Evolutionary conservation across 148 eudicot genomes (phyloP).

Genomic region (Chenopodium album): DNA sequence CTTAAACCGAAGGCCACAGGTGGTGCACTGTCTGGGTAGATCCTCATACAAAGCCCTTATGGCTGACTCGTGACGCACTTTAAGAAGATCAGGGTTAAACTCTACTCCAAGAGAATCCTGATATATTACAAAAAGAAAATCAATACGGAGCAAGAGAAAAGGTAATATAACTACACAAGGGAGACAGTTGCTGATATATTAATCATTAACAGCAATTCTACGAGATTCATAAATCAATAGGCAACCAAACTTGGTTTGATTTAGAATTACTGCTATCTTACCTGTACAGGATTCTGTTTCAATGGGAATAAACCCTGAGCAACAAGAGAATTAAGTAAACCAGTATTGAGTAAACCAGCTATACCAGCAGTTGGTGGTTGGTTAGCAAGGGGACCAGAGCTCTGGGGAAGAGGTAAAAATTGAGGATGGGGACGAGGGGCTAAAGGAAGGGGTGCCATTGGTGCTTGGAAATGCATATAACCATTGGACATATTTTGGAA

Average conservation of each 20-base stretch:
- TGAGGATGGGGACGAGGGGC: constrained; percentile 50
- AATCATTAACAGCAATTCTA: not conserved
- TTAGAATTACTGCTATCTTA: constrained; percentile 27
- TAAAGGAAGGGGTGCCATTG: constrained; percentile 39
- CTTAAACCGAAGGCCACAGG: constrained; percentile 90
- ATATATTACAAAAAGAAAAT: not conserved
- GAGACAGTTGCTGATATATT: not conserved
- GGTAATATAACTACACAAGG: not conserved
- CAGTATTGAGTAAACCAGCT: constrained; percentile 66
- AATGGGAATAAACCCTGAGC: constrained; percentile 79
- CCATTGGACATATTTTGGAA: constrained; percentile 39
- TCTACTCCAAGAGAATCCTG: constrained; percentile 87
- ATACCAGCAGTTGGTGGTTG: constrained; percentile 45
- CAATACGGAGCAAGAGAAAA: not conserved
- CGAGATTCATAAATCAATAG: not conserved
- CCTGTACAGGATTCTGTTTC: constrained; percentile 59
- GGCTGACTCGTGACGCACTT: constrained; percentile 74
- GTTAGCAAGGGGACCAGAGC: constrained; percentile 41
- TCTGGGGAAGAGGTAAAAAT: constrained; percentile 42
- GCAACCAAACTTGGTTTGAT: not conserved
- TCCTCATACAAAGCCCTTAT: constrained; percentile 69
- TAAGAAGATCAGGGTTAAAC: constrained; percentile 74
- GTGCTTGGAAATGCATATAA: constrained; percentile 40
- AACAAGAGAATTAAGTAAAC: constrained; percentile 67
- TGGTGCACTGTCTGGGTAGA: constrained; percentile 88